Evolutionary conservation across 2,329 filamentous ascomycete genomes (phyloP).

Genomic region (Aureobasidium sp.): DNA sequence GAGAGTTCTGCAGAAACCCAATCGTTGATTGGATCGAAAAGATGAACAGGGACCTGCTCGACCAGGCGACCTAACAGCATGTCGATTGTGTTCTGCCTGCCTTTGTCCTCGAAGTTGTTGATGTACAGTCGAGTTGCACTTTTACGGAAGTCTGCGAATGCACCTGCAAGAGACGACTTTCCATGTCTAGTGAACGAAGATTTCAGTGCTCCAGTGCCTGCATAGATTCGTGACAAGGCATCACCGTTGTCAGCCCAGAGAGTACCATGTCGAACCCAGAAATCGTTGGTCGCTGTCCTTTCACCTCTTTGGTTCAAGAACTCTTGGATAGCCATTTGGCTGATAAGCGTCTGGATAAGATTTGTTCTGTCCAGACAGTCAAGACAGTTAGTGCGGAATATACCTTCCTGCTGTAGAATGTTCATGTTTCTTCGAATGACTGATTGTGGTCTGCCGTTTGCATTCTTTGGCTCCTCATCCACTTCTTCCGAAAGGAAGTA

Average conservation of each 20-base stretch:
- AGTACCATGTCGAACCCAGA: slow-evolving; percentile 86
- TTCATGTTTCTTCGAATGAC: slow-evolving; percentile 47
- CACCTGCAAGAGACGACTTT: slow-evolving; percentile 91
- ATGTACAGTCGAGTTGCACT: slow-evolving; percentile 91
- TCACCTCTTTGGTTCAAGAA: slow-evolving; percentile 71
- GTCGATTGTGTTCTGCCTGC: slow-evolving; percentile 88
- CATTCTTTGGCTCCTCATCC: slow-evolving; percentile 42
- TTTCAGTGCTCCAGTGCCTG: slow-evolving; percentile 90
- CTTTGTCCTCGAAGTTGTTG: slow-evolving; percentile 95
- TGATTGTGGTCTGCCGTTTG: slow-evolving; percentile 35
- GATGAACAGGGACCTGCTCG: slow-evolving; percentile 72
- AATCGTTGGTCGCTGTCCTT: slow-evolving; percentile 60
- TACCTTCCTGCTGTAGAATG: slow-evolving; percentile 85
- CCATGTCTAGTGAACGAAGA: slow-evolving; percentile 90
- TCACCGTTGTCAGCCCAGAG: slow-evolving; percentile 98
- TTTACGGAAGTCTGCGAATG: slow-evolving; percentile 91
- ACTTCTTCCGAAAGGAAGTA: slow-evolving; percentile 78
- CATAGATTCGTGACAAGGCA: slow-evolving; percentile 88
- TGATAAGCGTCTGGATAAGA: slow-evolving; percentile 90
- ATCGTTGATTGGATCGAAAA: slow-evolving; percentile 94
- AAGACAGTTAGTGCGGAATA: slow-evolving; percentile 91
- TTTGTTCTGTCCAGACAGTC: slow-evolving; percentile 96
- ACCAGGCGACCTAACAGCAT: slow-evolving; percentile 83
- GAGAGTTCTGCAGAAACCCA: slow-evolving; percentile 71
- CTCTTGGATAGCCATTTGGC: slow-evolving; percentile 81